Conservation (phyloP, 371 early-diverging fungal species). For the Mucor piriformis region DNA sequence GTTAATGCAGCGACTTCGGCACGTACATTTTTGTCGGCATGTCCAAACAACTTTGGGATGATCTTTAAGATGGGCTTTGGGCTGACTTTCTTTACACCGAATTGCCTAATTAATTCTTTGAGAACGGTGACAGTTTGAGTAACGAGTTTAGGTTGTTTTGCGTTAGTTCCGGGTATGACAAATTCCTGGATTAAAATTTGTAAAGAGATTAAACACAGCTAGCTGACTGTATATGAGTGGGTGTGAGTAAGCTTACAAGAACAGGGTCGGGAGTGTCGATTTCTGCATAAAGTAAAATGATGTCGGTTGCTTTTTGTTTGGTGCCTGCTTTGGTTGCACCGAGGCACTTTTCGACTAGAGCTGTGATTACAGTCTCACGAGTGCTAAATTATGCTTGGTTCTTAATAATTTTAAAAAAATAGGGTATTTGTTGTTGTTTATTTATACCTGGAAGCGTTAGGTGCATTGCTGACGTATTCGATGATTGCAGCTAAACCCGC, state of each 20-base stretch:
- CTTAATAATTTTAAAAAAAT: neutral
- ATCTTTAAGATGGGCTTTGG: conserved; percentile 85
- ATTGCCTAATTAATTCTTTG: conserved; percentile 77
- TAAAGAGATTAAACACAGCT: too few relatives aligned
- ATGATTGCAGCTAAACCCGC: conserved; percentile 76
- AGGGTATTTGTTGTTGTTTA: conserved; percentile 4
- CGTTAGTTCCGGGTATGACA: conserved; percentile 74
- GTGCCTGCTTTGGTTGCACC: conserved; percentile 84
- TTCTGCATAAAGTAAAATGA: conserved; percentile 86
- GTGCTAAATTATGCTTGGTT: too few relatives aligned
- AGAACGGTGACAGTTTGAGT: conserved; percentile 73
- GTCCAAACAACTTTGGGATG: conserved; percentile 88
- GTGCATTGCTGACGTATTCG: conserved; percentile 83
- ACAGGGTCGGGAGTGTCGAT: conserved; percentile 84
- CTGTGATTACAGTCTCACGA: conserved; percentile 74
- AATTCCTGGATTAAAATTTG: conserved; percentile 73
- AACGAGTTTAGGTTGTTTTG: conserved; percentile 92
- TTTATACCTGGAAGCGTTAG: conserved; percentile 69
- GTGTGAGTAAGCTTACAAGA: conserved; percentile 54
- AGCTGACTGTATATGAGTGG: too few relatives aligned
- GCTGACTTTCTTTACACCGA: conserved; percentile 78
- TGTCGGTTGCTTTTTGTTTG: conserved; percentile 75
- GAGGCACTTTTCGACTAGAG: conserved; percentile 88
- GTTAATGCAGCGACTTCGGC: conserved; percentile 80
- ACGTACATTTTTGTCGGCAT: conserved; percentile 91